phyloP scores from a whole-genome alignment of 1,139 yeast genomes.

The Cylindricascospora bacillispora region DNA sequence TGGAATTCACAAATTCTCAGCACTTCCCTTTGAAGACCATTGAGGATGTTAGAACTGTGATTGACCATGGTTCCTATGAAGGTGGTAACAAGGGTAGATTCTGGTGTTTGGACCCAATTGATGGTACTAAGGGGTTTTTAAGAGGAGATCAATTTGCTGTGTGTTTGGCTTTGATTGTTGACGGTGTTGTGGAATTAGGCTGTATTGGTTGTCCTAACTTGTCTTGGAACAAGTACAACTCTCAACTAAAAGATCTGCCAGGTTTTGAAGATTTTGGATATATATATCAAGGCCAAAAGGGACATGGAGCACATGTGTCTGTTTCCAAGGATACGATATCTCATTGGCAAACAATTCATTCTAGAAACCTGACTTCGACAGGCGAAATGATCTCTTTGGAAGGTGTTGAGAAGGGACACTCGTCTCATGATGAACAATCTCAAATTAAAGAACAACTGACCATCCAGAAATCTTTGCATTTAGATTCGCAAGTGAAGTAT shows the following conservation, averaged over 20 bases:
- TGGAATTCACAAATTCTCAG: slow-evolving; percentile 29
- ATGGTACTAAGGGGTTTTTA: slow-evolving; percentile 93
- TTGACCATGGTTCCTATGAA: slow-evolving; percentile 64
- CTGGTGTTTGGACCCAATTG: slow-evolving; percentile 98
- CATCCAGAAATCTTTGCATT: slow-evolving; percentile 42
- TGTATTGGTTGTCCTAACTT: slow-evolving; percentile 95
- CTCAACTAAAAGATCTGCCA: slow-evolving; percentile 19
- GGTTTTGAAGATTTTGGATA: slow-evolving; percentile 21
- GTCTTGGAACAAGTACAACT: slow-evolving; percentile 12
- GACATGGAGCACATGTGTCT: slow-evolving; percentile 58
- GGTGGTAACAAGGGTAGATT: slow-evolving; percentile 75
- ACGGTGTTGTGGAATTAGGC: slow-evolving; percentile 77
- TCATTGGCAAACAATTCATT: slow-evolving; percentile 22
- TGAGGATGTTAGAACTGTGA: slow-evolving; percentile 45
- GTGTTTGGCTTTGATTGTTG: slow-evolving; percentile 77
- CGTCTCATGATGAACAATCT: slow-evolving; percentile 82
- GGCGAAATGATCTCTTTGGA: slow-evolving; percentile 53
- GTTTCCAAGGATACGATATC: slow-evolving; percentile 29
- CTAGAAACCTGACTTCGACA: slow-evolving; percentile 28
- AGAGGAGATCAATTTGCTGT: slow-evolving; percentile 97
- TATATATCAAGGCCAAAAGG: slow-evolving; percentile 58
- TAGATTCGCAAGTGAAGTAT: slow-evolving; percentile 94
- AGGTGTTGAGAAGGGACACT: slow-evolving; percentile 95
- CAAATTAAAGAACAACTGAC: slow-evolving; percentile 54
- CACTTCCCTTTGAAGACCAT: slow-evolving; percentile 26